phyloP scores from a whole-genome alignment of 768 basidiomycete species.

The Leccinellum luteum region DNA sequence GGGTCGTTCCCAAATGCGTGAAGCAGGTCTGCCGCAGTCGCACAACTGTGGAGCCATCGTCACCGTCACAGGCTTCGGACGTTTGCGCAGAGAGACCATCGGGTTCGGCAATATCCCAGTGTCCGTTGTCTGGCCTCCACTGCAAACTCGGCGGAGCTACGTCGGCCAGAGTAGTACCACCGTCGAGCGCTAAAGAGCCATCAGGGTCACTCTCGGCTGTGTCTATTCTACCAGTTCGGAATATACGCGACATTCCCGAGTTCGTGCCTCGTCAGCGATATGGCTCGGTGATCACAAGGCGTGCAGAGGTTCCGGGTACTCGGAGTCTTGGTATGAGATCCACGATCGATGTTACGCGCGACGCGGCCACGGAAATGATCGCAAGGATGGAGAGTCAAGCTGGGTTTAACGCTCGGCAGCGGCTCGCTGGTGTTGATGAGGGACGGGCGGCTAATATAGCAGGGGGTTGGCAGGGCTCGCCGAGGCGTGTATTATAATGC shows the following conservation, averaged over 20 bases:
- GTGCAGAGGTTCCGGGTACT: background rate
- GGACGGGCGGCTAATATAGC: background rate
- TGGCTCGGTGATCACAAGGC: background rate
- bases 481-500: slow-evolving; percentile 8
- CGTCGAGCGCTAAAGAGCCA: background rate
- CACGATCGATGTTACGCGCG: slow-evolving; percentile 1
- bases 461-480: slow-evolving; percentile 1
- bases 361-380: slow-evolving; percentile 21
- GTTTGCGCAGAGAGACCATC: slow-evolving; percentile 28
- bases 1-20: slow-evolving; percentile 26
- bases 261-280: slow-evolving; percentile 25
- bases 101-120: slow-evolving; percentile 18
- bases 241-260: slow-evolving; percentile 21
- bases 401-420: slow-evolving; percentile 5
- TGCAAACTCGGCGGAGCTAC: slow-evolving; percentile 12
- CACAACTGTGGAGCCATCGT: slow-evolving; percentile 10
- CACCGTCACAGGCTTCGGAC: slow-evolving; percentile 27
- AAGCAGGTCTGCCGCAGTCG: slow-evolving; percentile 15
- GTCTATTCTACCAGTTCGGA: background rate
- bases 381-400: slow-evolving; percentile 24
- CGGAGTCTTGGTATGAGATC: background rate
- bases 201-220: background rate
- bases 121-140: slow-evolving; percentile 26
- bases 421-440: slow-evolving; percentile 3
- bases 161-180: background rate